Base-by-base conservation (phyloP, 108 stramenopile genomes). In the Nitzschia sp. region DNA sequence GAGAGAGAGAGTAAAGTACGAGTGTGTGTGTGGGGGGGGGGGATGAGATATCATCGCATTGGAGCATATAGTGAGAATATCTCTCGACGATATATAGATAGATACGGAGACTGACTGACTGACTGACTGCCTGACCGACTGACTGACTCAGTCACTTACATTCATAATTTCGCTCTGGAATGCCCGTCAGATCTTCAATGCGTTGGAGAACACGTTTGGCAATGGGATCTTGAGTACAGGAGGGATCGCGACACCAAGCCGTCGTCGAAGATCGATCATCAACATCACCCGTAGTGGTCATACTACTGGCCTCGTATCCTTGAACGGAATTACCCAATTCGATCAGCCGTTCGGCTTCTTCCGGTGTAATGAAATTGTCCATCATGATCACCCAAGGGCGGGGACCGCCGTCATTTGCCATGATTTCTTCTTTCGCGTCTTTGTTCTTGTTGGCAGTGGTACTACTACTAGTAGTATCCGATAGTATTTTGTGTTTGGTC, bases 281-380 rank as follows among this genome's bases (percentile, higher is more conserved):
- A 31, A 68, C 63, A 3, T 78, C 62, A 9, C 48, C 16, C 34
- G 25, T 3, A 13, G 80, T 77, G 3, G 79, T 76, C 64, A 78
- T 94, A 21, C 78, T 76, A 41, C 78, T 82, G 58, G 89, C 71
- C 58, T 88, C 72, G 63, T 93, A 95, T 13, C 85, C 87, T 31
- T 58, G 46, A 5, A 45, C 27, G n/a, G 52, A 28, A 16, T 50
- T 66, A 45, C 93, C 90, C 22, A 92, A 66, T 23, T 88, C 72
- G 65, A 94, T 91, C 47, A 94, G 72, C 9, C 33, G 52, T 3
- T 92, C 60, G 30, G 78, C 80, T 61, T 97, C 93, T 44, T 90
- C 90, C 0, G 78, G 75, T 4, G 81, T 75, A 15, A 89, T 35
- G 63, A 96, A 82, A 63, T 90, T 81, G 1, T 96, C 91, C 45